These are phyloP conservation scores for Cladophialophora psammophila DNA, from an alignment of 2,329 filamentous ascomycete species.

Conservation along the genomic window DNA sequence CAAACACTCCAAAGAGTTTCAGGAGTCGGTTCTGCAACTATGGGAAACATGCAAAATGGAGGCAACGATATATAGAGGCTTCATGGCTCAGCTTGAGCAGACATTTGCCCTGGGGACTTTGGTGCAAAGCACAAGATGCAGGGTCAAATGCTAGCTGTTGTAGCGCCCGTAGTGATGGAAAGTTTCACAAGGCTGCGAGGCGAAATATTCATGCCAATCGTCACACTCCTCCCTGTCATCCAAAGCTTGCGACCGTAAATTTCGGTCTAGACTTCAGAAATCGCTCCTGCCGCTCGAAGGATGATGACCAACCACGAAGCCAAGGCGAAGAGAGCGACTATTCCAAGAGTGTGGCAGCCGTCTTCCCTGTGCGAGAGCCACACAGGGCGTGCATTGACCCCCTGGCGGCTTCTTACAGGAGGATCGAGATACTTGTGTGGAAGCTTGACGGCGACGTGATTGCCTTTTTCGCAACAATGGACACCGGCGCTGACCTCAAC, in stretches of 20 bases:
- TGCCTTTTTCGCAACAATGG: not conserved
- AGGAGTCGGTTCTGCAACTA: not conserved
- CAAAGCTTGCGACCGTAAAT: not conserved
- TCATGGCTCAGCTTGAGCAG: not conserved
- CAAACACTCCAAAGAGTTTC: not conserved
- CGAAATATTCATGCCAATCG: not conserved
- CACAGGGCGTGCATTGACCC: not conserved
- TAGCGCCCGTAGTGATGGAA: not conserved
- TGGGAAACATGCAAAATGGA: not conserved
- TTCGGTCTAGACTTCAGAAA: not conserved
- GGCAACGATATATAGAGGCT: not conserved
- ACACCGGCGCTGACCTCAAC: slow-evolving; percentile 3
- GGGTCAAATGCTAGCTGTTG: not conserved
- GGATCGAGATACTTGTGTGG: not conserved
- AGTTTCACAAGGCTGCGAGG: not conserved
- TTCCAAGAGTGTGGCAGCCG: not conserved
- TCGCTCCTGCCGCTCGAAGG: not conserved
- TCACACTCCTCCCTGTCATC: not conserved
- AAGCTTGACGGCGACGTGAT: not conserved
- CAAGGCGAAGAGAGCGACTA: not conserved
- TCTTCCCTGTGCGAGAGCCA: not conserved
- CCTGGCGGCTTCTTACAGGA: not conserved
- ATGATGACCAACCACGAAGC: not conserved
- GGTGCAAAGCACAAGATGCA: not conserved
- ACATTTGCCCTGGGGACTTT: not conserved